A percentile compares a stretch with the other conserved stretches of the same genome.
Conservation (phyloP, 345 rosid species). For the Aquilaria sinensis region DNA sequence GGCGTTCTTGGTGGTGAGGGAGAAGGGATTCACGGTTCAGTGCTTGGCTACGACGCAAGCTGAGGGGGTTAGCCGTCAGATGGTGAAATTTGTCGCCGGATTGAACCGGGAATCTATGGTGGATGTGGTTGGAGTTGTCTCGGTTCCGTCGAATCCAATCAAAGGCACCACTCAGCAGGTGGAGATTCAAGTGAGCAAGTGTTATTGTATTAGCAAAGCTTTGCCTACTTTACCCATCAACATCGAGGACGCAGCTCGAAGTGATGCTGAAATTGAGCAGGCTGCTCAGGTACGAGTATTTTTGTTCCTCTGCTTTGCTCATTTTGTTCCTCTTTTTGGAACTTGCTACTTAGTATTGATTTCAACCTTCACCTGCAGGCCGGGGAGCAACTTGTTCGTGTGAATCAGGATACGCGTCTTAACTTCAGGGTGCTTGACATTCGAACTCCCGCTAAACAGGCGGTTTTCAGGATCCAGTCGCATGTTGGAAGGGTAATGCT, state of each 20-base stretch:
- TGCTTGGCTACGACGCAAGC: conserved; percentile 49
- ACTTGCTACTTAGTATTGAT: not conserved
- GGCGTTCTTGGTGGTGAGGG: conserved; percentile 61
- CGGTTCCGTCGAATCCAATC: conserved; percentile 39
- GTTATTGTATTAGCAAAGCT: conserved; percentile 60
- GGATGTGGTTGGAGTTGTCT: conserved; percentile 46
- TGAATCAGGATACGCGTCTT: conserved; percentile 80
- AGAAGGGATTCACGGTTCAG: conserved; percentile 67
- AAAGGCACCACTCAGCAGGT: conserved; percentile 69
- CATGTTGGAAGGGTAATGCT: conserved; percentile 41
- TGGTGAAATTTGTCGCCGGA: conserved; percentile 52
- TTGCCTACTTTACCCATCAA: conserved; percentile 51
- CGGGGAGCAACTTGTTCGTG: conserved; percentile 57
- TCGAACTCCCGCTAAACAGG: conserved; percentile 81
- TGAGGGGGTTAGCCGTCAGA: conserved; percentile 43
- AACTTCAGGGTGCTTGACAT: conserved; percentile 67
- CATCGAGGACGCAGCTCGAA: conserved; percentile 77
- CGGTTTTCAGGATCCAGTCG: conserved; percentile 59
- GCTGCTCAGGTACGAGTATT: conserved; percentile 43
- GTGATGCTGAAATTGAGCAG: conserved; percentile 67
- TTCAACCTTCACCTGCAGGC: conserved; percentile 26
- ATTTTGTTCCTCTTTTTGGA: not conserved
- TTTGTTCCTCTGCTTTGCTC: not conserved
- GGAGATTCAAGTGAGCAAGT: conserved; percentile 55
- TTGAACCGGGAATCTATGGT: conserved; percentile 65